phyloP scores from a whole-genome alignment of 2,329 filamentous ascomycete genomes.

The Colletotrichum chlorophyti region DNA sequence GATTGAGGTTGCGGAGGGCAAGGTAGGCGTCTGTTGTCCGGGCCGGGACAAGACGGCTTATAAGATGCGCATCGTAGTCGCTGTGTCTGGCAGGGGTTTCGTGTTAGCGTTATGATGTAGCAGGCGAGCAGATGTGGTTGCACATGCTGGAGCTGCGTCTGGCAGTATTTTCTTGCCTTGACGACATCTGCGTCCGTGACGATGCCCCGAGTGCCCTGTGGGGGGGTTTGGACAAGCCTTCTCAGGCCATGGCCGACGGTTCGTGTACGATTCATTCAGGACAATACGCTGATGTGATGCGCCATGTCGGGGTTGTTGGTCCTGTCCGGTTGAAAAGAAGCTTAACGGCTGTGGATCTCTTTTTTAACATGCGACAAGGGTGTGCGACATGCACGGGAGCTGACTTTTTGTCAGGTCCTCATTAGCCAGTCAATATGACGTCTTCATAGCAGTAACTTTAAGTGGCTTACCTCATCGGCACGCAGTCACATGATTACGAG shows the following conservation, averaged over 20 bases:
- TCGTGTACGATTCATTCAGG: conserved; percentile 48
- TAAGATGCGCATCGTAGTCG: conserved; percentile 86
- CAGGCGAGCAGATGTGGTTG: too few species aligned
- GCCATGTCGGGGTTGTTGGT: conserved; percentile 23
- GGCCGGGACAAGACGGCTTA: conserved; percentile 83
- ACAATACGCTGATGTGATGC: conserved; percentile 26
- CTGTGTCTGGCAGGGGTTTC: conserved; percentile 69
- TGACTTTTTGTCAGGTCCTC: too few species aligned
- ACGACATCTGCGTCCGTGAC: conserved; percentile 59
- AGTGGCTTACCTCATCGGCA: conserved; percentile 31
- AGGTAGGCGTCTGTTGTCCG: conserved; percentile 83
- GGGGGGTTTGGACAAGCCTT: conserved; percentile 38
- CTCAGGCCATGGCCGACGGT: conserved; percentile 45
- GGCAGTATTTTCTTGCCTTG: conserved; percentile 61
- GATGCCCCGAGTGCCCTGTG: conserved; percentile 36
- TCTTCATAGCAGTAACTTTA: conserved; percentile 6
- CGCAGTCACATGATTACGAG: conserved; percentile 48
- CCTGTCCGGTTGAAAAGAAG: conserved; percentile 4
- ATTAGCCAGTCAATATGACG: conserved; percentile 25
- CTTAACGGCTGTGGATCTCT: conserved; percentile 8
- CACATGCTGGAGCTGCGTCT: conserved; percentile 58
- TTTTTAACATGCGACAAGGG: too few species aligned
- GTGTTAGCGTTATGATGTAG: background rate
- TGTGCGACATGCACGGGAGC: too few species aligned
- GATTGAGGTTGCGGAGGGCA: conserved; percentile 88